phyloP scores from a whole-genome alignment of 1,284 basidiomycete genomes.

The Earliella scabrosa region DNA sequence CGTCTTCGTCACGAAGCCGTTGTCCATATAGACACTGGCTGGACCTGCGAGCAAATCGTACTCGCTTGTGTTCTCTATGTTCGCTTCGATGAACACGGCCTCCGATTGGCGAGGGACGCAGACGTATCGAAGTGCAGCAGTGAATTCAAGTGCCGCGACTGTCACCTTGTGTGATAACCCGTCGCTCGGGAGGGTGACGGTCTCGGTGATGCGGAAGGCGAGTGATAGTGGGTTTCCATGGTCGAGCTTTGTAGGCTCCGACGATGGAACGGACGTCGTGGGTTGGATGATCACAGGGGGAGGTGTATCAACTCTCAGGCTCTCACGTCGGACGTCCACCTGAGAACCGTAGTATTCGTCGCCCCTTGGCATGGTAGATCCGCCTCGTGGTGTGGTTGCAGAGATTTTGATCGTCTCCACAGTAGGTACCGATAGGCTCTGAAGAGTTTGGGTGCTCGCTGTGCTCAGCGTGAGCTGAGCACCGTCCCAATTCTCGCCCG shows the following conservation, averaged over 20 bases:
- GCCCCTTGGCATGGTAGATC: too few species aligned
- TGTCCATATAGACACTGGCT: conserved; percentile 53
- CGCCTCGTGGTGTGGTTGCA: too few species aligned
- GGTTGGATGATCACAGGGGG: too few species aligned
- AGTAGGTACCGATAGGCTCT: conserved; percentile 7
- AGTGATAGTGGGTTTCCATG: conserved; percentile 48
- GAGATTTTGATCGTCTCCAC: not conserved
- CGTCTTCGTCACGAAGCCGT: conserved; percentile 52
- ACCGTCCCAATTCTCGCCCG: conserved; percentile 55
- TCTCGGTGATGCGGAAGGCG: conserved; percentile 51
- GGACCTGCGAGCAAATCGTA: conserved; percentile 54
- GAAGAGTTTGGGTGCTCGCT: conserved; percentile 3
- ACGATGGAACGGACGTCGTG: too few species aligned
- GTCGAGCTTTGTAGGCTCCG: not conserved
- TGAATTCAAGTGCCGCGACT: conserved; percentile 51
- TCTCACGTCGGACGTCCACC: too few species aligned
- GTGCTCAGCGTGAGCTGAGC: not conserved
- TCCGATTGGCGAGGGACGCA: conserved; percentile 51
- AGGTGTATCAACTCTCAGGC: too few species aligned
- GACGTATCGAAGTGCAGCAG: conserved; percentile 50
- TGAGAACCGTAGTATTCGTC: too few species aligned
- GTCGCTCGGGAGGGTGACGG: conserved; percentile 55
- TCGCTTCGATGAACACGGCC: conserved; percentile 46
- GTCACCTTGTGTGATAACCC: conserved; percentile 56
- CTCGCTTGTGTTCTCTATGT: conserved; percentile 55